Conservation (phyloP, 495 filamentous ascomycete species). For the Annulohypoxylon stygium region DNA sequence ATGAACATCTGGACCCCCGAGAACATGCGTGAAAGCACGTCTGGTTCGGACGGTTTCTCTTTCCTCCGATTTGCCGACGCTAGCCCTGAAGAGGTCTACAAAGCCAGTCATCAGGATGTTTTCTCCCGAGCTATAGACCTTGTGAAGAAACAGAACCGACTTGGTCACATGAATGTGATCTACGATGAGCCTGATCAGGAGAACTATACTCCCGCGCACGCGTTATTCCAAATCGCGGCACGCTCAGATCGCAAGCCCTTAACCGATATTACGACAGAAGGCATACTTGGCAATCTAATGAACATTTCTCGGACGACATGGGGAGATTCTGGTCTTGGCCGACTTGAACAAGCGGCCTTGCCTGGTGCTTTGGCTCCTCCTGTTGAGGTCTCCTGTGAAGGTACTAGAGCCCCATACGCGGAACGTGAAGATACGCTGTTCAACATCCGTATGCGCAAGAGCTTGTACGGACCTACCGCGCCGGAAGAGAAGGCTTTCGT, state of each 20-base stretch:
- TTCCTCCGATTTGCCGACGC: slow-evolving; percentile 90
- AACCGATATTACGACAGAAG: slow-evolving; percentile 77
- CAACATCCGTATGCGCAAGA: slow-evolving; percentile 78
- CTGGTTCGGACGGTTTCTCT: slow-evolving; percentile 77
- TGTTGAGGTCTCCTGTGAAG: slow-evolving; percentile 78
- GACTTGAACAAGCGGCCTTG: slow-evolving; percentile 82
- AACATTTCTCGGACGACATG: slow-evolving; percentile 80
- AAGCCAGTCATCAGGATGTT: slow-evolving; percentile 68
- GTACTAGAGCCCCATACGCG: slow-evolving; percentile 70
- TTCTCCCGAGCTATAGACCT: slow-evolving; percentile 73
- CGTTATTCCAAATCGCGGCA: slow-evolving; percentile 82
- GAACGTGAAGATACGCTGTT: slow-evolving; percentile 85
- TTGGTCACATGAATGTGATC: slow-evolving; percentile 59
- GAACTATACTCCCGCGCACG: slow-evolving; percentile 74
- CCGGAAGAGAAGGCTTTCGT: slow-evolving; percentile 80
- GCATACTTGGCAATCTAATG: slow-evolving; percentile 79
- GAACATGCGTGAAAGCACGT: slow-evolving; percentile 72
- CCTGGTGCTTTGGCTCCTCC: slow-evolving; percentile 88
- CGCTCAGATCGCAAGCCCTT: slow-evolving; percentile 75
- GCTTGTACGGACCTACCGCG: slow-evolving; percentile 75
- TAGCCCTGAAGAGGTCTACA: slow-evolving; percentile 77
- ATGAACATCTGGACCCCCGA: slow-evolving; percentile 92
- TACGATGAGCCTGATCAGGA: slow-evolving; percentile 66
- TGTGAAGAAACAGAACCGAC: slow-evolving; percentile 63
- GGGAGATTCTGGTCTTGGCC: slow-evolving; percentile 74